Conservation (phyloP, 108 stramenopile species). For the Aurantiochytrium sp. region DNA sequence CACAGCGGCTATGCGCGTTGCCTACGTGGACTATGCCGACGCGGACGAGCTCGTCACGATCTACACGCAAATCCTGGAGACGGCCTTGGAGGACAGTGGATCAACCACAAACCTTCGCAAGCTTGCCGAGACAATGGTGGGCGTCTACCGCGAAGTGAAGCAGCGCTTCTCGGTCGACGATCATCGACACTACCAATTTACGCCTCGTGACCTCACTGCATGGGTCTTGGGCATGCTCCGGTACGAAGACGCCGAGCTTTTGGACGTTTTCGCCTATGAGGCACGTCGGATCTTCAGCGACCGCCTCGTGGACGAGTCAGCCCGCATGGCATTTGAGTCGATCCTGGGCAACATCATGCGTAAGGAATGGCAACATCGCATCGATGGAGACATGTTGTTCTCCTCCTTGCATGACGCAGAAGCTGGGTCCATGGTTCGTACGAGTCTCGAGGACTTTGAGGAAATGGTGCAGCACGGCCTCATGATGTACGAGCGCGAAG, state of each 20-base stretch:
- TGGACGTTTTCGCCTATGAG: conserved; percentile 52
- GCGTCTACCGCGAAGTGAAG: conserved; percentile 39
- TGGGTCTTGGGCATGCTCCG: conserved; percentile 46
- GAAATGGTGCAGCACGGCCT: conserved; percentile 38
- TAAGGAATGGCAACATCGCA: conserved; percentile 24
- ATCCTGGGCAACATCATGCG: conserved; percentile 29
- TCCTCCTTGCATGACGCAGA: conserved; percentile 22
- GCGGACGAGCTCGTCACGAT: conserved; percentile 35
- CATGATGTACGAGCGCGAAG: conserved; percentile 53
- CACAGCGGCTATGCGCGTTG: conserved; percentile 48
- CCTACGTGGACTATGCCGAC: conserved; percentile 47
- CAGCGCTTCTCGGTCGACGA: conserved; percentile 46
- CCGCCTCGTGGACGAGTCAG: conserved; percentile 32
- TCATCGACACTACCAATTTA: conserved; percentile 58
- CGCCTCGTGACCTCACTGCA: conserved; percentile 48
- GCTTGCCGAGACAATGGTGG: conserved; percentile 45
- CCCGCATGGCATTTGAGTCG: conserved; percentile 30
- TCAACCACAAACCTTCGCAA: conserved; percentile 26
- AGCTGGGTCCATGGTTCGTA: background rate
- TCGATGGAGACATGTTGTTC: conserved; percentile 23
- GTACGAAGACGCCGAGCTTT: conserved; percentile 46
- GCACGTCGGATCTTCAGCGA: conserved; percentile 46
- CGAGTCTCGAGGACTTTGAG: conserved; percentile 31
- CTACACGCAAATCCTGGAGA: conserved; percentile 19
- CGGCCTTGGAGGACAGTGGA: conserved; percentile 22